Conservation (phyloP, 108 stramenopile species). For the Cyclostephanos tholiformis region DNA sequence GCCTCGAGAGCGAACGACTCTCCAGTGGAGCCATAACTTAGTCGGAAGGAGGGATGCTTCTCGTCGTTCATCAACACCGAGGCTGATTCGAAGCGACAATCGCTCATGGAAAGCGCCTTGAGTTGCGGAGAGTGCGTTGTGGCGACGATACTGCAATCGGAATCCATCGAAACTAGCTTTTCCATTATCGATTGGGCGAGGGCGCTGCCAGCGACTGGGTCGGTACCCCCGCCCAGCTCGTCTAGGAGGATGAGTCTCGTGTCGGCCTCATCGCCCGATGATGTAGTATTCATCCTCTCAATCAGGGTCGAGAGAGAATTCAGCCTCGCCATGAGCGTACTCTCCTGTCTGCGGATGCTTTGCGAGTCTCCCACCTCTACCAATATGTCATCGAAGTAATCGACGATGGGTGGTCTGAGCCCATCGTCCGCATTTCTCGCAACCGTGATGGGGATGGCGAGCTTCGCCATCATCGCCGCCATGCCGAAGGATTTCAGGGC, state of each 20-base stretch:
- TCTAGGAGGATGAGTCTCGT: slow-evolving; percentile 64
- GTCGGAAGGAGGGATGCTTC: slow-evolving; percentile 57
- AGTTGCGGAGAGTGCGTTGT: slow-evolving; percentile 83
- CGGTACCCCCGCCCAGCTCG: slow-evolving; percentile 83
- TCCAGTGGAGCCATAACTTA: slow-evolving; percentile 72
- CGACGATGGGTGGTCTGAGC: slow-evolving; percentile 42
- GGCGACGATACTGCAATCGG: slow-evolving; percentile 59
- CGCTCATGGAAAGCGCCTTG: slow-evolving; percentile 65
- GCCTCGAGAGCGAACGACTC: slow-evolving; percentile 81
- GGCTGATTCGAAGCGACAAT: slow-evolving; percentile 64
- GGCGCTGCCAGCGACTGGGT: slow-evolving; percentile 72
- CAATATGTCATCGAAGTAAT: slow-evolving; percentile 66
- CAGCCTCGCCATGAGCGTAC: slow-evolving; percentile 74
- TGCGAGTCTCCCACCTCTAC: slow-evolving; percentile 80
- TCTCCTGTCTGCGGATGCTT: slow-evolving; percentile 62
- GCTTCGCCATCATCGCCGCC: slow-evolving; percentile 48
- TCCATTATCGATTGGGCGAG: slow-evolving; percentile 80
- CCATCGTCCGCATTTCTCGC: neutral
- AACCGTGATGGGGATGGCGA: slow-evolving; percentile 57
- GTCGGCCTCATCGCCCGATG: slow-evolving; percentile 1
- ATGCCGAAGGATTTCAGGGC: slow-evolving; percentile 82
- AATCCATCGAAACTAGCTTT: slow-evolving; percentile 45
- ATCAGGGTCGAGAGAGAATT: slow-evolving; percentile 62
- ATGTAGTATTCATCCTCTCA: slow-evolving; percentile 17
- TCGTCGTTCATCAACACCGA: slow-evolving; percentile 53